Conservation (phyloP, 257 asterid genomes). For the Verbascum thapsus region DNA sequence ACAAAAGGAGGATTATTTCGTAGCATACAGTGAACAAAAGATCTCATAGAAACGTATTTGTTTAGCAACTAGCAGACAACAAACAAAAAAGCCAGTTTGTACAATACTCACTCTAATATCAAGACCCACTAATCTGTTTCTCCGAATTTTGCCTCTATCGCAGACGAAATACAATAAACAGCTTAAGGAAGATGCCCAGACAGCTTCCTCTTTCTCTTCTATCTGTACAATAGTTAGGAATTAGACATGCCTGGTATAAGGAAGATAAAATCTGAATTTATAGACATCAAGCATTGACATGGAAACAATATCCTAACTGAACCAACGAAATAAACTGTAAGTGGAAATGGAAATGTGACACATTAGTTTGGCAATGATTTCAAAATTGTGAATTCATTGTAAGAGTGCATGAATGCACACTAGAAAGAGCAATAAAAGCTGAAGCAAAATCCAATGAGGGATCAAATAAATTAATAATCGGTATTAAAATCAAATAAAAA, state of each 20-base stretch:
- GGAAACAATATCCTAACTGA: constrained; percentile 17
- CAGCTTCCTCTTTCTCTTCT: constrained; percentile 88
- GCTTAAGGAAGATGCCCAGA: constrained; percentile 98
- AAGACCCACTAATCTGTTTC: constrained; percentile 88
- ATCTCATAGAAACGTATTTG: constrained; percentile 1
- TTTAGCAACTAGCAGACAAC: constrained; percentile 19
- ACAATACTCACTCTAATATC: constrained; percentile 87
- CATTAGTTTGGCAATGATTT: neutral
- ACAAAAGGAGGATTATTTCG: constrained; percentile 15
- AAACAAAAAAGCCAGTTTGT: constrained; percentile 22
- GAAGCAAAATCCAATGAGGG: constrained; percentile 4
- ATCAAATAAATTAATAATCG: neutral
- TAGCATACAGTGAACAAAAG: neutral
- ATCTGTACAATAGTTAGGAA: constrained; percentile 49
- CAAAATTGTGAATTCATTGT: neutral
- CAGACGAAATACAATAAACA: constrained; percentile 90
- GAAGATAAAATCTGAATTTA: constrained; percentile 19
- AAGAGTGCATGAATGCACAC: neutral
- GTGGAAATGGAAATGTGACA: constrained; percentile 6
- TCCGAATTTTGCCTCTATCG: constrained; percentile 93
- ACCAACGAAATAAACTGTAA: constrained; percentile 8
- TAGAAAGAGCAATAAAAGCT: neutral
- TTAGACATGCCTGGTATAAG: constrained; percentile 24
- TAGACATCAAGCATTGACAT: constrained; percentile 4
- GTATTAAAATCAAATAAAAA: too few species aligned